Conservation (phyloP, 2,329 filamentous ascomycete species). For the Fusarium concolor region DNA sequence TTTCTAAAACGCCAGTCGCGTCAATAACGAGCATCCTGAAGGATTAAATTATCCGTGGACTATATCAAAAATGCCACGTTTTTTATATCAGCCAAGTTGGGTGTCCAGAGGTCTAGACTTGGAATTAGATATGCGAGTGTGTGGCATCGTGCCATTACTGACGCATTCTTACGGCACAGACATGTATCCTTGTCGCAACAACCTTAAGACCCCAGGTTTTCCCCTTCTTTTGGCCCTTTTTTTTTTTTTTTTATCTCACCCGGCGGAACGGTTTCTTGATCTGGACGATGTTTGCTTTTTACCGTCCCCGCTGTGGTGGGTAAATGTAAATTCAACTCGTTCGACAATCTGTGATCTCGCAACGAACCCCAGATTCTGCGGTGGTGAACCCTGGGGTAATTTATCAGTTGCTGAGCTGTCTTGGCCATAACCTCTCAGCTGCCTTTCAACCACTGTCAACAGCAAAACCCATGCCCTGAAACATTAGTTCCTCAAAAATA, state of each 20-base stretch:
- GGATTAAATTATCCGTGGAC: slow-evolving; percentile 8
- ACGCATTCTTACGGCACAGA: slow-evolving; percentile 29
- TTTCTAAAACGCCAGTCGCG: neutral
- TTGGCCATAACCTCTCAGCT: slow-evolving; percentile 11
- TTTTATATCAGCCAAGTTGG: slow-evolving; percentile 10
- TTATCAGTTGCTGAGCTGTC: neutral
- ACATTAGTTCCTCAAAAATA: neutral
- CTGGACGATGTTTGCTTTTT: slow-evolving; percentile 2
- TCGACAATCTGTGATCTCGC: neutral
- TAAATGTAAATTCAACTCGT: neutral
- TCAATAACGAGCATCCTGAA: neutral
- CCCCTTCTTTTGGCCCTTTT: neutral
- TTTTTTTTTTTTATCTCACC: neutral
- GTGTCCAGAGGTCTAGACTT: slow-evolving; percentile 13
- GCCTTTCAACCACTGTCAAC: slow-evolving; percentile 1
- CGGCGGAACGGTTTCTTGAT: neutral
- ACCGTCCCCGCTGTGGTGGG: slow-evolving; percentile 4
- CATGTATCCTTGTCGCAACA: slow-evolving; percentile 18
- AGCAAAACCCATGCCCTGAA: slow-evolving; percentile 2
- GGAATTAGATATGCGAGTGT: neutral
- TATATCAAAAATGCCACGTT: slow-evolving; percentile 25
- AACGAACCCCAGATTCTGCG: neutral
- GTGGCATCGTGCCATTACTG: slow-evolving; percentile 28
- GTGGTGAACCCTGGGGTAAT: slow-evolving; percentile 23
- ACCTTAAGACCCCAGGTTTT: slow-evolving; percentile 16